These are phyloP conservation scores for Claviceps sp. DNA, from an alignment of 2,329 filamentous ascomycete species.

Conservation along the genomic window DNA sequence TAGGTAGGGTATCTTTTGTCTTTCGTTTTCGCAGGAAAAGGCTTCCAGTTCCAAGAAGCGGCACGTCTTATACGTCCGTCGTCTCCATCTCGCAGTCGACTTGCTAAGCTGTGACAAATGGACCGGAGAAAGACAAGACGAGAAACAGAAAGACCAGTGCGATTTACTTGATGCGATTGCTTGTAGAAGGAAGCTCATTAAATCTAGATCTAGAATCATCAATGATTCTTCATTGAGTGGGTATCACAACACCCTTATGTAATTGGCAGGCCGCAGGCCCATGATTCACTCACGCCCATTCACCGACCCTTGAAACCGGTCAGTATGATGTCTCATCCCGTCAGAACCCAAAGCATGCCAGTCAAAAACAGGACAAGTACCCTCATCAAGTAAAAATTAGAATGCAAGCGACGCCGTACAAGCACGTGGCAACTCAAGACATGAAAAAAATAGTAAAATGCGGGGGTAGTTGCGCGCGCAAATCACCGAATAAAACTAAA, in stretches of 20 bases:
- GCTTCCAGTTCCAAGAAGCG: neutral
- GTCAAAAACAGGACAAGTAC: neutral
- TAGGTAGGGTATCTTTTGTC: too few species aligned
- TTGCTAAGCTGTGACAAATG: neutral
- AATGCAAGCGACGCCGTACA: neutral
- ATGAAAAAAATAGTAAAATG: neutral
- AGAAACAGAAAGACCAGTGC: neutral
- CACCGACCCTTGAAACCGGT: neutral
- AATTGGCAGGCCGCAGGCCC: neutral
- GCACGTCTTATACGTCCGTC: neutral
- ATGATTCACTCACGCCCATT: neutral
- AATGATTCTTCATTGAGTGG: neutral
- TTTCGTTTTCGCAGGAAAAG: neutral
- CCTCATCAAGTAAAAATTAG: neutral
- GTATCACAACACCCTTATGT: neutral
- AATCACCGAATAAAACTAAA: conserved; percentile 8
- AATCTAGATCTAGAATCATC: neutral
- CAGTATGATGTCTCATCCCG: neutral
- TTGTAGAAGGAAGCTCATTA: neutral
- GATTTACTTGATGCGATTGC: neutral
- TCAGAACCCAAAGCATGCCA: neutral
- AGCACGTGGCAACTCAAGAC: neutral
- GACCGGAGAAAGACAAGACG: neutral
- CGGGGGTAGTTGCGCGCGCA: neutral
- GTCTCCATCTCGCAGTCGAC: neutral